Percentiles rank a stretch among this genome's conserved stretches.
phyloP scores from a whole-genome alignment of 1,284 basidiomycete genomes.

The Pseudozyma sp. region DNA sequence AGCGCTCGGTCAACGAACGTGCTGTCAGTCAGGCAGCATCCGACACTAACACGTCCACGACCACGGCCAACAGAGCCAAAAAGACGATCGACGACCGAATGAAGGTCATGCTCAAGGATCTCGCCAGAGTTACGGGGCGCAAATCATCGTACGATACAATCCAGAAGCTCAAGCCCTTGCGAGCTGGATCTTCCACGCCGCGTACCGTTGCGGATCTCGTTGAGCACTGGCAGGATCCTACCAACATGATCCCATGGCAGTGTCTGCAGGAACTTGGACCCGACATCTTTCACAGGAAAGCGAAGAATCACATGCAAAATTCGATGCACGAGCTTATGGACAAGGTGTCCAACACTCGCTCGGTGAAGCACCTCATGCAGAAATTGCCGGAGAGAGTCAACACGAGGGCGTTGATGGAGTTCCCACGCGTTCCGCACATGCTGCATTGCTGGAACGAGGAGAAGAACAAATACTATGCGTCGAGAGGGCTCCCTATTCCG shows the following conservation, averaged over 20 bases:
- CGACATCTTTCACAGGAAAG: slow-evolving; percentile 23
- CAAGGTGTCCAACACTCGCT: slow-evolving; percentile 15
- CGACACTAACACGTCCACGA: neutral
- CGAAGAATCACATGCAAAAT: slow-evolving; percentile 13
- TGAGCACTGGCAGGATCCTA: slow-evolving; percentile 38
- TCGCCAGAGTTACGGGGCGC: slow-evolving; percentile 18
- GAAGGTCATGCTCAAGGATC: slow-evolving; percentile 27
- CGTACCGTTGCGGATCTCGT: slow-evolving; percentile 25
- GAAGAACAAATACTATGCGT: slow-evolving; percentile 24
- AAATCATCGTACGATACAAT: slow-evolving; percentile 32
- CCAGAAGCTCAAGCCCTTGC: slow-evolving; percentile 21
- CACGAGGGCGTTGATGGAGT: slow-evolving; percentile 40
- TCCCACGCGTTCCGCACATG: slow-evolving; percentile 44
- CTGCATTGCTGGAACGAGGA: slow-evolving; percentile 35
- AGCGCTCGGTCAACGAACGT: neutral
- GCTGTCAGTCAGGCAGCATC: slow-evolving; percentile 15
- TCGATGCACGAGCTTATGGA: slow-evolving; percentile 38
- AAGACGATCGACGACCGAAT: slow-evolving; percentile 27
- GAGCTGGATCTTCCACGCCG: slow-evolving; percentile 8
- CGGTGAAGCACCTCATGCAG: slow-evolving; percentile 15
- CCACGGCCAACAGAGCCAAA: slow-evolving; percentile 9
- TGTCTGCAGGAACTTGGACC: slow-evolving; percentile 35
- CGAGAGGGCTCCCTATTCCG: slow-evolving; percentile 19
- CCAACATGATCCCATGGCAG: slow-evolving; percentile 37
- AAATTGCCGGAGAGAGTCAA: slow-evolving; percentile 27